Percentiles rank a stretch among this genome's conserved stretches.
These are phyloP conservation scores for Ceratobasidium sp. DNA, from an alignment of 1,284 basidiomycete genomes.

Conservation along the genomic window DNA sequence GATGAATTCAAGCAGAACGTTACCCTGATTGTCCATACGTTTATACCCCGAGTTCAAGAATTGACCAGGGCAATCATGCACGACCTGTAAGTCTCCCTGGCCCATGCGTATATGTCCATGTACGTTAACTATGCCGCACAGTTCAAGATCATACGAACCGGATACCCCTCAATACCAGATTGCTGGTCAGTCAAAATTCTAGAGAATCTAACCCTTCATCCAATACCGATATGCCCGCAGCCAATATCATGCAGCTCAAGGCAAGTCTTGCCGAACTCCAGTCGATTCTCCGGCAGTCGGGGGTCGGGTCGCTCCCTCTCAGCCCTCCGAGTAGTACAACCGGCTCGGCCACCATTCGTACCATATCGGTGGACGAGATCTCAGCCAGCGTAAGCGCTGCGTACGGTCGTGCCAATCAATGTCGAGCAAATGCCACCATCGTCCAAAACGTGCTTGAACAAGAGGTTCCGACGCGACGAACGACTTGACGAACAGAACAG, in stretches of 20 bases:
- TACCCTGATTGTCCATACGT: constrained; percentile 18
- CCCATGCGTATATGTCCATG: too few species aligned
- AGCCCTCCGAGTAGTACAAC: background rate
- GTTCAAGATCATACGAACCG: constrained; percentile 30
- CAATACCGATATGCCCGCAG: background rate
- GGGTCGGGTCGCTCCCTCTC: constrained; percentile 20
- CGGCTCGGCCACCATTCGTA: constrained; percentile 6
- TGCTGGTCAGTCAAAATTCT: constrained; percentile 8
- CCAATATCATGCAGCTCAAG: constrained; percentile 31
- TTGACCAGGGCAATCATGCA: constrained; percentile 29
- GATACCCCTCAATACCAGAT: constrained; percentile 21
- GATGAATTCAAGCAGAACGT: constrained; percentile 35
- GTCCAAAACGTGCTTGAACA: constrained; percentile 34
- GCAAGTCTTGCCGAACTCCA: constrained; percentile 28
- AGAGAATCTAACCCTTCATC: background rate
- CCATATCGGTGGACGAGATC: constrained; percentile 17
- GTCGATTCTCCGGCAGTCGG: constrained; percentile 25
- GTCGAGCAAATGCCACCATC: constrained; percentile 27
- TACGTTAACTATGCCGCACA: background rate
- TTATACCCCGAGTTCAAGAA: constrained; percentile 38
- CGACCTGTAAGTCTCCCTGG: constrained; percentile 18
- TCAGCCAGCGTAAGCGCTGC: constrained; percentile 23
- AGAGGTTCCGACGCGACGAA: constrained; percentile 21
- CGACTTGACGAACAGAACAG: background rate
- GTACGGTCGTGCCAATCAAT: constrained; percentile 26